Base-by-base conservation (phyloP, 306 rosid genomes). In the Quercus variabilis region DNA sequence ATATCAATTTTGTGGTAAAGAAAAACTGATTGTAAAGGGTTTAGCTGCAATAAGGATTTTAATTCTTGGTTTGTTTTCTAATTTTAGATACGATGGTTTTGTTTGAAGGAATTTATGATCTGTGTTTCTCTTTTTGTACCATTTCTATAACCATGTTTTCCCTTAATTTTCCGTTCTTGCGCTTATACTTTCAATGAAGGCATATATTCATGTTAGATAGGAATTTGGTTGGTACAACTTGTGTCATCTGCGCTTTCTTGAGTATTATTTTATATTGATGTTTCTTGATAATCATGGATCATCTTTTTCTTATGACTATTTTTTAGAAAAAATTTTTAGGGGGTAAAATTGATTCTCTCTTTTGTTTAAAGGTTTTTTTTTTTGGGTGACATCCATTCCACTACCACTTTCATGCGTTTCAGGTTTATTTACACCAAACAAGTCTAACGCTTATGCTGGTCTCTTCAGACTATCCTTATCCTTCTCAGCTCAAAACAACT, bases 21-120 rank as follows among this genome's bases (percentile, higher is more conserved):
- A 76, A 78, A 78, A 85, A 84, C 92, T 90, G 97, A 91, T 91
- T 94, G 95, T 91, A 91, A 91, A 91, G 91, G 88, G 88, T 91
- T 91, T 88, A 86, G 90, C 82, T 84, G 85, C 84, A 90, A 88
- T 87, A 91, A 92, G 90, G 85, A 79, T 86, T 85, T 86, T 77
- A 67, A 62, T 88, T 89, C 75, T 78, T 83, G 76, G 78, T 60
- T 51, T 87, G 92, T 81, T 86, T 82, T 84, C 88, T 89, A 83
- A 86, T 83, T 87, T 87, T 87, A 87, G 91, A 38, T 90, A 79
- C 81, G 75, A 81, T 86, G 88, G 83, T 89, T 86, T 90, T 81
- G 82, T 84, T 82, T 83, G 51, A 46, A 60, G 70, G 71, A 85
- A 78, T 80, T 82, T 81, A 57, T 69, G 55, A 80, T 64, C 84